These are phyloP conservation scores for Coemansia sp. DNA, from an alignment of 192 early-diverging fungal genomes.

Conservation along the genomic window DNA sequence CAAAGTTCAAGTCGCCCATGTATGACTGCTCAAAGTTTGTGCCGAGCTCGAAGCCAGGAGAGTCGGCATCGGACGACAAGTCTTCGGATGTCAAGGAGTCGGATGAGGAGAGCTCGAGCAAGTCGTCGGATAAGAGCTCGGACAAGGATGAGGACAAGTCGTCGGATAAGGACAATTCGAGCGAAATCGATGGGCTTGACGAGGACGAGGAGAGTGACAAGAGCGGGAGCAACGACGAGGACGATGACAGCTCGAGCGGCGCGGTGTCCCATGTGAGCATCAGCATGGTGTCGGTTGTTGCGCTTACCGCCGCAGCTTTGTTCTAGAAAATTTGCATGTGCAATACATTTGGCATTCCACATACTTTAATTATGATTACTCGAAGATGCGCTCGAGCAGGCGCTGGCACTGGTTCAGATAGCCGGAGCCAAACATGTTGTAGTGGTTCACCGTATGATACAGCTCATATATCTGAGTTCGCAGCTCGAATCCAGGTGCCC, in stretches of 20 bases:
- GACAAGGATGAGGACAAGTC: neutral
- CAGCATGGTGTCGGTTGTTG: constrained; percentile 13
- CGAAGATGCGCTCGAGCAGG: constrained; percentile 9
- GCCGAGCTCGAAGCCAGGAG: constrained; percentile 20
- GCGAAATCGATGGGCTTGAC: neutral
- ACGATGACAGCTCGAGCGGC: constrained; percentile 12
- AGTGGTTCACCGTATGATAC: constrained; percentile 45
- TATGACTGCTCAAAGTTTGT: constrained; percentile 52
- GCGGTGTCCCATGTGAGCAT: constrained; percentile 10
- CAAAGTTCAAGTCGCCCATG: constrained; percentile 47
- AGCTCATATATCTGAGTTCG: constrained; percentile 30
- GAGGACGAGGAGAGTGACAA: constrained; percentile 3
- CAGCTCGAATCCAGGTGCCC: constrained; percentile 24
- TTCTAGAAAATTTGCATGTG: constrained; percentile 8
- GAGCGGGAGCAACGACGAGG: neutral
- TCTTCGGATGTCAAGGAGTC: neutral
- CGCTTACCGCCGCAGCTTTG: constrained; percentile 15
- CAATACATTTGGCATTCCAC: neutral
- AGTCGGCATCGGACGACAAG: neutral
- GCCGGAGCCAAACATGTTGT: constrained; percentile 33
- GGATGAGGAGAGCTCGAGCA: neutral
- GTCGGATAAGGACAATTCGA: neutral
- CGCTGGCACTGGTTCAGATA: constrained; percentile 20
- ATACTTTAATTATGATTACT: neutral
- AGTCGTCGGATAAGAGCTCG: neutral